Base-by-base conservation (phyloP, 2,329 filamentous ascomycete species). In the Diaporthe sp. region DNA sequence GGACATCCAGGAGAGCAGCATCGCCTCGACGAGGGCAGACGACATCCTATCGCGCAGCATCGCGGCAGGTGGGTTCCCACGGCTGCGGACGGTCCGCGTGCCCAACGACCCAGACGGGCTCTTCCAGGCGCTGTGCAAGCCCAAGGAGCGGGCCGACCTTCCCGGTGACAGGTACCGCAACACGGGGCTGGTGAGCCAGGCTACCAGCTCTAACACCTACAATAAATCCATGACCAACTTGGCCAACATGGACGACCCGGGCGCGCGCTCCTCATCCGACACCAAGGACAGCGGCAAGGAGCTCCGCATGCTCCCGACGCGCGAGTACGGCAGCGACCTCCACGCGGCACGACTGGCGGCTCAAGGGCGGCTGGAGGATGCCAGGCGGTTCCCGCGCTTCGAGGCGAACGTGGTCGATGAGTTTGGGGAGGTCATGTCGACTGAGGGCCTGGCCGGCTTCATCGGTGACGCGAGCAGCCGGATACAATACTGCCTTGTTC, bases 91-190 rank as follows among this genome's bases (percentile, higher is more conserved):
- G 1, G 83, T 95, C 25, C 90, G 93, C 71, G 86, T 90, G 0
- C 94, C 93, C 1, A 90, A 90, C 74, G 94, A 96, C 77, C 89
- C 92, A 1, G 89, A 94, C 7, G 94, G 93, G 35, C 78, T 89
- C 10, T 90, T 95, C 76, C 94, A 96, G 82, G 83, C 86, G 1
- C 86, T 95, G 1, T 96, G 94, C 81, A 88, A 87, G 57, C 93
- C 93, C 0, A 84, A 87, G 5, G 88, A 89, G 40, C 86, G 86
- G 40, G 85, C 90, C 28, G 87, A 91, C 54, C 83, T 89, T 30
- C 85, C 88, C 1, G 83, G 82, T 13, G 89, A 91, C 76, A 86
- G 86, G 30, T 88, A 86, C 79, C 84, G 83, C 28, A 54, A 54
- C 25, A 78, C 77, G 5, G 73, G 74, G 8, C 74, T 30, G 1